Evolutionary conservation across 345 rosid species (phyloP), one percentile per base, ranked within the genome.

Genomic region (Eucalyptus globulus): DNA sequence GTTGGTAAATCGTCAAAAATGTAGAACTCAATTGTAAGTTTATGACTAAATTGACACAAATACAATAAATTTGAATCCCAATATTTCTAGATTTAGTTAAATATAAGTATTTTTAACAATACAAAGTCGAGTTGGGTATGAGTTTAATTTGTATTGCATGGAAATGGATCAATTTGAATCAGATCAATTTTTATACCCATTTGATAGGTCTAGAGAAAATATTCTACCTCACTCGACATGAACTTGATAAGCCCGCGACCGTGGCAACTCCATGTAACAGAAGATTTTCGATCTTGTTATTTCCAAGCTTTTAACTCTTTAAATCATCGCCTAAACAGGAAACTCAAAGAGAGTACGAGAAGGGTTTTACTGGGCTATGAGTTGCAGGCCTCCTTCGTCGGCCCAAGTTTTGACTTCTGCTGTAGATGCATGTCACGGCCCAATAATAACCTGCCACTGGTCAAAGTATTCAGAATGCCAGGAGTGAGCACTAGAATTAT

Each of bases 21-120:
- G 1, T 56, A 24, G 0, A 3, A 56, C 6, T 56, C 13, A 56
- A 56, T 24, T 24, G 3, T 53, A 53, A 53, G 58, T 8, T 56
- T 56, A 56, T 0, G 13, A 56, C 0, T 56, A 0, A 24, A 56
- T 56, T 0, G 1, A 0, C 0, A 56, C 13, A 56, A 24, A 56
- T 56, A 0, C 0, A 56, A 56, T 24, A 56, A 56, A 0, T 24
- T 56, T 24, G 4, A 53, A 53, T 56, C 3, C 62, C 1, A 56
- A 0, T 10, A 24, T 56, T 56, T 1, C 62, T 56, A 24, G 3
- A 56, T 56, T 56, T 24, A 24, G 6, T 56, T 56, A 56, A 24
- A 24, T 24, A 56, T 22, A 24, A 56, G 6, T 10, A 6, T n/a
- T 56, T 56, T 56, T 56, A 10, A 22, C 0, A 56, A 24, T 56